These are phyloP conservation scores for Podospora conica DNA, from an alignment of 495 filamentous ascomycete species.

Conservation along the genomic window DNA sequence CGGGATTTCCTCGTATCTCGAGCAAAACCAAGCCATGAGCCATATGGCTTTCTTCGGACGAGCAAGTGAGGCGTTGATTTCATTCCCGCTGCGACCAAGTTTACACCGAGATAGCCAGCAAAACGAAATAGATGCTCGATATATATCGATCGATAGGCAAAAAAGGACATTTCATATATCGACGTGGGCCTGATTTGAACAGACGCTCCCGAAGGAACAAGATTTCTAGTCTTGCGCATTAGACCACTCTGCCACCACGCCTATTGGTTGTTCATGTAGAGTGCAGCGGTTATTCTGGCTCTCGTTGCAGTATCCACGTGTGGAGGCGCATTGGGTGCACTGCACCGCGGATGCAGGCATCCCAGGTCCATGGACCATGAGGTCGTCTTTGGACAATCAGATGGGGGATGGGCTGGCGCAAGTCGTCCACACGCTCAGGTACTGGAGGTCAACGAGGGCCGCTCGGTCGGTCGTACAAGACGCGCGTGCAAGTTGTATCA, in stretches of 20 bases:
- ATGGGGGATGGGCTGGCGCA: too few relatives aligned
- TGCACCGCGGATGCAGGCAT: neutral
- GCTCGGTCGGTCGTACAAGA: neutral
- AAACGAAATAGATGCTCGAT: neutral
- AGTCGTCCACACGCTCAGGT: too few relatives aligned
- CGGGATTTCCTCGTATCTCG: neutral
- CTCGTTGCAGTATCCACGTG: neutral
- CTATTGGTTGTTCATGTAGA: neutral
- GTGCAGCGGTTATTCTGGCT: neutral
- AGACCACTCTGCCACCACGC: constrained; percentile 7
- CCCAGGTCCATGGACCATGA: neutral
- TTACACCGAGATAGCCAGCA: neutral
- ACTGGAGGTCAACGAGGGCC: too few relatives aligned
- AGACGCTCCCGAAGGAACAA: constrained; percentile 7
- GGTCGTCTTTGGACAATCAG: neutral
- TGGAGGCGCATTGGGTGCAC: neutral
- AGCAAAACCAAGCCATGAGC: neutral
- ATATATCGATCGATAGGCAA: neutral
- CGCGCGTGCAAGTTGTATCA: neutral
- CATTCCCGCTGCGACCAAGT: neutral
- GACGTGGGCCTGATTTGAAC: constrained; percentile 7
- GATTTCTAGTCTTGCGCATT: constrained; percentile 8
- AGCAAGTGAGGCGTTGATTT: neutral
- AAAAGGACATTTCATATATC: neutral
- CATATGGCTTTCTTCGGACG: neutral